Base-by-base conservation (phyloP, 2,329 filamentous ascomycete genomes). In the Paecilomyces sp. region DNA sequence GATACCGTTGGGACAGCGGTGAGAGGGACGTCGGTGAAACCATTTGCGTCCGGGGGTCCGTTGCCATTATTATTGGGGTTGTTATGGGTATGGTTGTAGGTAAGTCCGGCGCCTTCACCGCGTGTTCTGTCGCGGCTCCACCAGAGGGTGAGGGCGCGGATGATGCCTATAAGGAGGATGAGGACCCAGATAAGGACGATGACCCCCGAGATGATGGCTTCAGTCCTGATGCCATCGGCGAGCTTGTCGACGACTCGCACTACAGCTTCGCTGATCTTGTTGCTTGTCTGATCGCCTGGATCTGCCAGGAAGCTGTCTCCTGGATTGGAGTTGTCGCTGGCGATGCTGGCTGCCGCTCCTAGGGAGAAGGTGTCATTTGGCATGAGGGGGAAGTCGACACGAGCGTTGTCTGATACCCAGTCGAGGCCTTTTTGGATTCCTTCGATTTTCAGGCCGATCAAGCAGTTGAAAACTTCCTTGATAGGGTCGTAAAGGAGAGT, bases 321-420 rank as follows among this genome's bases (percentile, higher is more conserved):
- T 11, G 80, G 79, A 65, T 89, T 84, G 41, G 82, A 83, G 54
- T 82, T 72, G 58, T 76, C 75, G 57, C 75, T 72, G 60, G 77
- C 74, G 54, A 84, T 73, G 66, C 81, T 81, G 28, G 78, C 80
- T 33, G 85, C 79, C 59, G 92, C 90, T 51, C 92, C 92, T 57
- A 88, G 78, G 60, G 90, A 93, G 77, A 97, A 96, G 1, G 89
- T 90, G 71, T 96, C 83, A 67, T 90, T 88, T 28, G 85, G 81
- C 62, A 97, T 86, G 57, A 84, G 76, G 0, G 94, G 94, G 66
- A 99, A 88, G 61, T 85, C 80, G 66, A 99, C 83, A 62, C 94
- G 85, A 3, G 94, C 91, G 71, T 97, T 80, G 65, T 97, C 88
- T 68, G 90, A 85, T 11, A 96, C 89, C 93, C 93, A 99, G 0